Evolutionary conservation across 2,329 filamentous ascomycete species (phyloP).

Genomic region (Daldinia sp.): DNA sequence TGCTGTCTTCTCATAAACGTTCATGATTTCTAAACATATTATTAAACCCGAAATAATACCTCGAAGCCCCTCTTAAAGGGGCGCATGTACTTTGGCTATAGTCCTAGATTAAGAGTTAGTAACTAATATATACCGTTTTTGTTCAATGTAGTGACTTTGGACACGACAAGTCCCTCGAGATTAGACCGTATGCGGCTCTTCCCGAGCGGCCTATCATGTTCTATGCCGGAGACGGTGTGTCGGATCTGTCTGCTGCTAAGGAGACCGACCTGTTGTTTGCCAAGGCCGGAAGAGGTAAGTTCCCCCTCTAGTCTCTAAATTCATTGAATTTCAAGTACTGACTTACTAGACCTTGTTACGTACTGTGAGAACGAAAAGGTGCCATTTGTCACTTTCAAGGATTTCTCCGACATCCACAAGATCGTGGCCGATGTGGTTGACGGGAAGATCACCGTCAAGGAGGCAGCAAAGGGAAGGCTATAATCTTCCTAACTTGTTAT

Average conservation of each 20-base stretch:
- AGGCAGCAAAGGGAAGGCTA: slow-evolving; percentile 65
- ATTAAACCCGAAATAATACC: no score
- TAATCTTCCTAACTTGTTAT: background rate
- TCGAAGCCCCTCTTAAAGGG: background rate
- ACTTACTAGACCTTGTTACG: slow-evolving; percentile 76
- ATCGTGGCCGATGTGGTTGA: slow-evolving; percentile 80
- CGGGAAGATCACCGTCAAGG: slow-evolving; percentile 74
- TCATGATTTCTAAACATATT: no score
- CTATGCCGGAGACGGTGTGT: slow-evolving; percentile 95
- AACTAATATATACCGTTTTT: slow-evolving; percentile 19
- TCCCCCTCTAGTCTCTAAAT: background rate
- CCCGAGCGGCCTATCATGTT: slow-evolving; percentile 84
- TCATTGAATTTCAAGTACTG: background rate
- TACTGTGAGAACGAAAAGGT: slow-evolving; percentile 87
- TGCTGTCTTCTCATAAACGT: background rate
- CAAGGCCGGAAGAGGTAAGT: slow-evolving; percentile 83
- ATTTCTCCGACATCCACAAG: slow-evolving; percentile 81
- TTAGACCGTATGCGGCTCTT: slow-evolving; percentile 83
- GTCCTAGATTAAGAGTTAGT: slow-evolving; percentile 3
- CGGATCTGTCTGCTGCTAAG: slow-evolving; percentile 87
- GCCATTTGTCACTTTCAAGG: slow-evolving; percentile 86
- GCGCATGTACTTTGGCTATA: background rate
- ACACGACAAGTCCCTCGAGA: slow-evolving; percentile 95
- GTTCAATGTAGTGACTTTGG: slow-evolving; percentile 72
- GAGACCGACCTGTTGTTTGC: slow-evolving; percentile 95